A percentile compares a stretch with the other conserved stretches of the same genome.
Conservation (phyloP, 129 eudicot genomes). For the Sambucus nigra region DNA sequence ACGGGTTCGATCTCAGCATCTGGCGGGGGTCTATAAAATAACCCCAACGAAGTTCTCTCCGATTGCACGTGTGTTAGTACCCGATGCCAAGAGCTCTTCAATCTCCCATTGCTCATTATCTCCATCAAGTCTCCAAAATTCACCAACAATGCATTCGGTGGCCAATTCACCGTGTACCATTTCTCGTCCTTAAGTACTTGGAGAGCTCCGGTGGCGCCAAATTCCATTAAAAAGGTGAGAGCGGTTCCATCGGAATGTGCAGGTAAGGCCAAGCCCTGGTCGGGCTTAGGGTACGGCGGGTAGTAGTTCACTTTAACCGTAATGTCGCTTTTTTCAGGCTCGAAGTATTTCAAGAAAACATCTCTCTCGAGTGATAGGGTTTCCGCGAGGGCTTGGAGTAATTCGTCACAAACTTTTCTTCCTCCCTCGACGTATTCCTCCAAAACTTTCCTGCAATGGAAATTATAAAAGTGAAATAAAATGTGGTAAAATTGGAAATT, state of each 20-base stretch:
- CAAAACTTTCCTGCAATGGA: not conserved
- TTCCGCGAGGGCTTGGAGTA: not conserved
- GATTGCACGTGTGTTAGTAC: not conserved
- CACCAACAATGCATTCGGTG: not conserved
- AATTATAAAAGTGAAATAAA: not conserved
- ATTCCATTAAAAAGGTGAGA: not conserved
- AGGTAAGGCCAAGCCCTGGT: slow-evolving; percentile 7
- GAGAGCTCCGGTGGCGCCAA: not conserved
- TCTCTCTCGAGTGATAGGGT: not conserved
- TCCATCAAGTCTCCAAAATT: not conserved
- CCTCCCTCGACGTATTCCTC: not conserved
- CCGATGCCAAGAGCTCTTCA: not conserved
- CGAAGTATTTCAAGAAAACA: not conserved
- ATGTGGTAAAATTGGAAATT: no score
- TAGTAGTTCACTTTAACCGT: slow-evolving; percentile 22
- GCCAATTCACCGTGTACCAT: not conserved
- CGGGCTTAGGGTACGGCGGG: slow-evolving; percentile 54
- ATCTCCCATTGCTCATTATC: slow-evolving; percentile 2
- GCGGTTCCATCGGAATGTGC: not conserved
- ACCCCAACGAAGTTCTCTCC: not conserved
- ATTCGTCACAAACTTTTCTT: not conserved
- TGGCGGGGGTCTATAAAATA: not conserved
- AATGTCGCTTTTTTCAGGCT: not conserved
- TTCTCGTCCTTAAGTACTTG: not conserved
- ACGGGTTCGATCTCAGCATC: not conserved